A percentile compares a stretch with the other conserved stretches of the same genome.
Evolutionary conservation across 139 green algal species (phyloP).

Genomic region (Gonium pectorale): DNA sequence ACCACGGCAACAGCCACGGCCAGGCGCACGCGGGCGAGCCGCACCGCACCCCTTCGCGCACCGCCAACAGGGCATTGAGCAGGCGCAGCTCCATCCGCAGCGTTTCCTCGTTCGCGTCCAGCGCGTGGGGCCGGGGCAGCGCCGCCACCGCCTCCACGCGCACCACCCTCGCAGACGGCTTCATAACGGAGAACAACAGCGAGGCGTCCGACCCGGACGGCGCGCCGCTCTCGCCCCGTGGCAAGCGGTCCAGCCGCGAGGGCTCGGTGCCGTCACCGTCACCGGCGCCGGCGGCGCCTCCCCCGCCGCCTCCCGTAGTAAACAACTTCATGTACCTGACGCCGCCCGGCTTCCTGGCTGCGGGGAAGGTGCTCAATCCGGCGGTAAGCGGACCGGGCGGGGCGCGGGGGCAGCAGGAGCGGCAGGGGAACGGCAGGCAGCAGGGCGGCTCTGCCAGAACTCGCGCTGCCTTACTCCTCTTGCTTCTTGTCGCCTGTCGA

Average conservation of each 20-base stretch:
- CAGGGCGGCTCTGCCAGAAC: too few relatives aligned
- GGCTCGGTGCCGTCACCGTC: too few relatives aligned
- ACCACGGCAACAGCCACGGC: too few relatives aligned
- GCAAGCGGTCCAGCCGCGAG: too few relatives aligned
- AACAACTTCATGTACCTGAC: conserved; percentile 31
- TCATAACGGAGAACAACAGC: too few relatives aligned
- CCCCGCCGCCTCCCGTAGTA: not conserved
- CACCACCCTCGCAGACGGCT: not conserved
- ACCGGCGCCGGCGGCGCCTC: not conserved
- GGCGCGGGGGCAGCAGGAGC: too few relatives aligned
- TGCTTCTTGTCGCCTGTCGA: too few relatives aligned
- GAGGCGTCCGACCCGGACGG: conserved; percentile 7
- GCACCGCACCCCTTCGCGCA: too few relatives aligned
- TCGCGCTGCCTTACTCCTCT: too few relatives aligned
- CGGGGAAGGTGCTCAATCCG: conserved; percentile 37
- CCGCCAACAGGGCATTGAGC: too few relatives aligned
- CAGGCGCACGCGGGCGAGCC: too few relatives aligned
- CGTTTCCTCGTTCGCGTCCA: conserved; percentile 3
- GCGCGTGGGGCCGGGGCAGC: not conserved
- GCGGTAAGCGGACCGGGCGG: conserved; percentile 9
- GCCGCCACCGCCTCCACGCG: not conserved
- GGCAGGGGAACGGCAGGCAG: too few relatives aligned
- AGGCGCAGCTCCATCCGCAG: conserved; percentile 1
- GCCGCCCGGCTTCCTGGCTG: conserved; percentile 15
- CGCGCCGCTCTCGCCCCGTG: conserved; percentile 1